A percentile compares a stretch with the other conserved stretches of the same genome.
These are phyloP conservation scores for Rutstroemia sp. DNA, from an alignment of 2,329 filamentous ascomycete species.

Conservation along the genomic window DNA sequence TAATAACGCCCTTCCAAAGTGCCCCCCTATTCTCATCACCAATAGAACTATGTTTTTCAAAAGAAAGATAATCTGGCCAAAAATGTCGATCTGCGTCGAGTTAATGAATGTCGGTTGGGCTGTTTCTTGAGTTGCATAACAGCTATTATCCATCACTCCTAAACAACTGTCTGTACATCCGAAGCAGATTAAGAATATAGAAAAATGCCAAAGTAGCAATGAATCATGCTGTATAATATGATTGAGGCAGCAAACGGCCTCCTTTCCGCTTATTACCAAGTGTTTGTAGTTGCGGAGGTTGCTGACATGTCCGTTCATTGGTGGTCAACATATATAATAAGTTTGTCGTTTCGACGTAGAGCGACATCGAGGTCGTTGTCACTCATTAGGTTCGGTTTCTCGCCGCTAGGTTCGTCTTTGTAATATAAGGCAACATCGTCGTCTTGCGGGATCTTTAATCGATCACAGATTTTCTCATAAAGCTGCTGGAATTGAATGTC, in stretches of 20 bases:
- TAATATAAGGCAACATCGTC: constrained; percentile 77
- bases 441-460: constrained; percentile 63
- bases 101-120: constrained; percentile 21
- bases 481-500: constrained; percentile 74
- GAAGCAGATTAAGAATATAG: constrained; percentile 28
- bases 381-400: constrained; percentile 67
- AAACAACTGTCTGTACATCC: constrained; percentile 22
- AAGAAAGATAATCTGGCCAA: constrained; percentile 12
- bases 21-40: constrained; percentile 15
- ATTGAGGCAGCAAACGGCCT: not conserved
- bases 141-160: constrained; percentile 21
- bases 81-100: constrained; percentile 11
- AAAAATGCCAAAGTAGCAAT: constrained; percentile 8
- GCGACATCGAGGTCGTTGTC: constrained; percentile 77
- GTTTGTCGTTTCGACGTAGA: constrained; percentile 76
- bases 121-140: constrained; percentile 7
- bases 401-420: constrained; percentile 65
- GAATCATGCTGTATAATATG: constrained; percentile 3
- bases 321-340: constrained; percentile 64
- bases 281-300: not conserved
- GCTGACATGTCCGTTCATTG: constrained; percentile 14
- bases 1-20: constrained; percentile 15
- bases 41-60: constrained; percentile 12
- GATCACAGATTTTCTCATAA: constrained; percentile 75
- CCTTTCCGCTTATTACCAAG: constrained; percentile 6